Base-by-base conservation (phyloP, 306 rosid species). In the Vigna unguiculata region DNA sequence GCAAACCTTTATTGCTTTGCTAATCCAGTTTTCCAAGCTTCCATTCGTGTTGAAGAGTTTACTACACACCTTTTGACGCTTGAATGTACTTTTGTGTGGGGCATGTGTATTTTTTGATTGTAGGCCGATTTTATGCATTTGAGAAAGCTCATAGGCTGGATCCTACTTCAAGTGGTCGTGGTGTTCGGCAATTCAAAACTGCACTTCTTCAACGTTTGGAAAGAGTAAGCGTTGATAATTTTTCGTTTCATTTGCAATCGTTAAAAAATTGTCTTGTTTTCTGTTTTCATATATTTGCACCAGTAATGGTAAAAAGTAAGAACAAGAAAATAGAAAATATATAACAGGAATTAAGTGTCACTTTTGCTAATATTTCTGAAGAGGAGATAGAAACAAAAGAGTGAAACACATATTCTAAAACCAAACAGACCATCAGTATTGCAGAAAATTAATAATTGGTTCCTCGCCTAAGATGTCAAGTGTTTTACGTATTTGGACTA, bases 101-200 rank as follows among this genome's bases (percentile, higher is more conserved):
- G 36, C 49, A 9, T 32, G 36, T 5, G 36, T 72, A 1, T 47
- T 30, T 36, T 72, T 72, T 41, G 63, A 10, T 63, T 85, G 81
- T 76, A 95, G 98, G 97, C 79, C 98, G 98, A 47, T 95, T 92
- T 85, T 95, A 95, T 69, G 98, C 98, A 5, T 95, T 95, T 38
- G 98, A 92, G 93, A 90, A 95, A 84, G 98, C 98, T 72, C 98
- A 95, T 84, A 95, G 89, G 83, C 80, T 95, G 93, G 98, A 95
- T 74, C 98, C 98, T 5, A 90, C 96, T 59, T 95, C 98, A 46
- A 95, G 94, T 34, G 98, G 98, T 54, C 97, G 98, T 47, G 98
- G 98, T 78, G 98, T 95, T 64, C 93, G 98, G 13, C 98, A 95
- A 81, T 95, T 95, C 76, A 95, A 95, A 83, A 95, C 98, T 34